Conservation (phyloP, 176 grass and related monocot genomes). For the Cenchrus americanus region DNA sequence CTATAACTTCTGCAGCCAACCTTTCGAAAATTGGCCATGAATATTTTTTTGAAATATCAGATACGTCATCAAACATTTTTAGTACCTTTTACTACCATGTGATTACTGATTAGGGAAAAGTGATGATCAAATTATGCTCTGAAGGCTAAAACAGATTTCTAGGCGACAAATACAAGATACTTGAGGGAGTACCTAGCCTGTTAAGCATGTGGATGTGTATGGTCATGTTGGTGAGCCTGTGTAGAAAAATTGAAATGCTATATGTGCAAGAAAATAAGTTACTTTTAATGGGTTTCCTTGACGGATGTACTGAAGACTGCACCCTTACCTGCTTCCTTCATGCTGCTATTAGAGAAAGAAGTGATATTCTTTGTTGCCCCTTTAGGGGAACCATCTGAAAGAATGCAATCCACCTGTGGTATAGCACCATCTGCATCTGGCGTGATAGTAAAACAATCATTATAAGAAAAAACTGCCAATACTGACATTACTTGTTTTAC, state of each 20-base stretch:
- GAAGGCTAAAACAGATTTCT: not conserved
- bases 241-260: slow-evolving; percentile 14
- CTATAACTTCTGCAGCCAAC: not conserved
- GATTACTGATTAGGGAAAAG: not conserved
- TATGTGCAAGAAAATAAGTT: slow-evolving; percentile 12
- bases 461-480: slow-evolving; percentile 20
- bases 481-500: slow-evolving; percentile 4
- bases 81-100: not conserved
- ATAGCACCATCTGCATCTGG: slow-evolving; percentile 47
- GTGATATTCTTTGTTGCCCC: slow-evolving; percentile 44
- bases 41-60: not conserved
- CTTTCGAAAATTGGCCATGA: not conserved
- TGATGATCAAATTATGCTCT: not conserved
- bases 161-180: not conserved
- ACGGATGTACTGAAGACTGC: slow-evolving; percentile 16
- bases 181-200: not conserved
- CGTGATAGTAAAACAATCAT: slow-evolving; percentile 35
- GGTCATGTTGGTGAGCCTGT: not conserved
- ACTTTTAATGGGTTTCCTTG: not conserved
- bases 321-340: slow-evolving; percentile 60
- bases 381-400: slow-evolving; percentile 39
- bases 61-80: not conserved
- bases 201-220: slow-evolving; percentile 30
- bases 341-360: slow-evolving; percentile 40
- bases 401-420: slow-evolving; percentile 38